A percentile compares a stretch with the other conserved stretches of the same genome.
Conservation (phyloP, 495 filamentous ascomycete genomes). For the Immersiella caudata region DNA sequence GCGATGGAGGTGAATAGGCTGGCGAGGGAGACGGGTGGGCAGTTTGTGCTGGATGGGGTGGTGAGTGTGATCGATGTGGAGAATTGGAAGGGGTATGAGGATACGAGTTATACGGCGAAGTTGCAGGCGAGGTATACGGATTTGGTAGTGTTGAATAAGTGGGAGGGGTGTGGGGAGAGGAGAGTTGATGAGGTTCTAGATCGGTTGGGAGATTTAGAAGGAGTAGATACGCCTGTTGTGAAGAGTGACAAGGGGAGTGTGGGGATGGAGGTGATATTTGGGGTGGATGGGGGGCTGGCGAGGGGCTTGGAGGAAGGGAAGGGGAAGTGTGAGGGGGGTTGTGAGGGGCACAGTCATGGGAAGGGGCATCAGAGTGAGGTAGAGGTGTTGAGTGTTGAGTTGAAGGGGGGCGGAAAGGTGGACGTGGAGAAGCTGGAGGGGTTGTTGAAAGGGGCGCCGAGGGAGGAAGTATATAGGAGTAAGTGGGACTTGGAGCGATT, state of each 20-base stretch:
- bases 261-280: constrained; percentile 75
- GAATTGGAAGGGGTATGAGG: constrained; percentile 95
- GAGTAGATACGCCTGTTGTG: constrained; percentile 71
- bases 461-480: constrained; percentile 93
- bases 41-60: constrained; percentile 83
- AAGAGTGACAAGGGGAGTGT: constrained; percentile 80
- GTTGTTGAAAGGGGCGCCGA: constrained; percentile 70
- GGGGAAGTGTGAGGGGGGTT: constrained; percentile 37
- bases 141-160: constrained; percentile 93
- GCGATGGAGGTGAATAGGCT: constrained; percentile 93
- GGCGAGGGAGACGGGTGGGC: constrained; percentile 59
- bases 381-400: constrained; percentile 78
- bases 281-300: constrained; percentile 81
- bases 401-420: constrained; percentile 53
- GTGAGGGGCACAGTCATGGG: constrained; percentile 32
- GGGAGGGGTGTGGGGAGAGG: constrained; percentile 74
- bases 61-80: constrained; percentile 93
- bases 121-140: constrained; percentile 90
- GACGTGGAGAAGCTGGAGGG: constrained; percentile 66
- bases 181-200: constrained; percentile 82
- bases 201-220: constrained; percentile 79
- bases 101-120: constrained; percentile 85
- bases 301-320: constrained; percentile 49
- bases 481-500: no score
- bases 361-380: constrained; percentile 73